Conservation (phyloP, 441 rosid genomes). For the Corymbia calophylla region DNA sequence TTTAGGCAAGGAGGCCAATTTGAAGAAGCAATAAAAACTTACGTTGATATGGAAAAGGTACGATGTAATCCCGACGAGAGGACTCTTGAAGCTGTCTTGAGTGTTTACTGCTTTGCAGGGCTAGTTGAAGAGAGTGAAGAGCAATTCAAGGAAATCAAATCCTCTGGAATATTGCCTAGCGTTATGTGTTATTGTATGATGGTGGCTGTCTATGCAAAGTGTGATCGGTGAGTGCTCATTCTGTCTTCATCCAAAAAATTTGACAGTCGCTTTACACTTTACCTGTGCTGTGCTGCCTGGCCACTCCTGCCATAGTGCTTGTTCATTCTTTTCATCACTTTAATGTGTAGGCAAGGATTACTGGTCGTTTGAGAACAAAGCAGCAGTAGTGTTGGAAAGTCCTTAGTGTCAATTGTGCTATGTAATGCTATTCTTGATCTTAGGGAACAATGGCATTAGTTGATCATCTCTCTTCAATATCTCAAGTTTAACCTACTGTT, state of each 20-base stretch:
- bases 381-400: not conserved
- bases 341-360: not conserved
- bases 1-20: conserved; percentile 85
- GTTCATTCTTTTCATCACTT: not conserved
- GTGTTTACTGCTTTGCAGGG: conserved; percentile 80
- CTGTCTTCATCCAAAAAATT: not conserved
- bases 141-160: conserved; percentile 89
- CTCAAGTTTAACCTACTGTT: not conserved
- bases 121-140: conserved; percentile 89
- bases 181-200: conserved; percentile 92
- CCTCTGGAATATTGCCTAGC: conserved; percentile 71
- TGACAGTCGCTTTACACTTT: not conserved
- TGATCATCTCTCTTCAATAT: not conserved
- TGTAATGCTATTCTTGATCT: not conserved
- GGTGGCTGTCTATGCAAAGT: conserved; percentile 87
- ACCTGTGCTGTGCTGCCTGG: not conserved
- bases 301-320: not conserved
- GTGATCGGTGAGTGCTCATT: conserved; percentile 54
- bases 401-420: not conserved
- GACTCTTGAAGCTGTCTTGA: conserved; percentile 85
- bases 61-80: conserved; percentile 82
- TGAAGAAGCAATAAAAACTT: conserved; percentile 89
- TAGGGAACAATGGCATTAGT: not conserved
- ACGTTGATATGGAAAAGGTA: conserved; percentile 82
- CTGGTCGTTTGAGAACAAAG: not conserved